These are phyloP conservation scores for Trichosanthes cucumerina DNA, from an alignment of 306 rosid species.

Conservation along the genomic window DNA sequence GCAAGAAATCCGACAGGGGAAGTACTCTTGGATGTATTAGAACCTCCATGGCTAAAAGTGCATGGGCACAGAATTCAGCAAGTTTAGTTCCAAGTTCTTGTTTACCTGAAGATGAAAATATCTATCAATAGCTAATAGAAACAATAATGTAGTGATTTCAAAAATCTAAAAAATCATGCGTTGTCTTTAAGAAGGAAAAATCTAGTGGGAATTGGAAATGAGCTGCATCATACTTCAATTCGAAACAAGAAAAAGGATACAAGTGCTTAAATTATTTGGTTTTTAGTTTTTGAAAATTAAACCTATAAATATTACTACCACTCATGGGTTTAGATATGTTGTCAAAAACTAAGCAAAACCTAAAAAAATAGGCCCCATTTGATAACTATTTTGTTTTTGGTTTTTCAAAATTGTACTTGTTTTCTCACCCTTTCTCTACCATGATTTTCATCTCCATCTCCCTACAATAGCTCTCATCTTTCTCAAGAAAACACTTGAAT, in stretches of 20 bases:
- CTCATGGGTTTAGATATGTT: too few species aligned
- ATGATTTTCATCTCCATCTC: too few species aligned
- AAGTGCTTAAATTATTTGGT: neutral
- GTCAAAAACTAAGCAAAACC: too few species aligned
- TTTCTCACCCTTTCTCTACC: too few species aligned
- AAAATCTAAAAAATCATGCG: neutral
- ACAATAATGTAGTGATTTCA: neutral
- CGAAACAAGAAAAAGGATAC: neutral
- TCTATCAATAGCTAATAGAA: neutral
- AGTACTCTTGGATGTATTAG: conserved; percentile 85
- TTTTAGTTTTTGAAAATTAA: too few species aligned
- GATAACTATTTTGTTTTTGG: too few species aligned
- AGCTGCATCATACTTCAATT: neutral
- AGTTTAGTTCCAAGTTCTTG: conserved; percentile 58
- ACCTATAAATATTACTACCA: too few species aligned
- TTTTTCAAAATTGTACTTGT: too few species aligned
- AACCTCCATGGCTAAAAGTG: conserved; percentile 74
- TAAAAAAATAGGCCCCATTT: too few species aligned
- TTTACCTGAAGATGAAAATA: conserved; percentile 45
- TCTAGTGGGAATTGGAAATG: neutral
- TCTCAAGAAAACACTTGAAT: too few species aligned
- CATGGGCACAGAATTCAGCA: conserved; percentile 72
- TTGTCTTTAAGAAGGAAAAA: too few species aligned
- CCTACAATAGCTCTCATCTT: too few species aligned
- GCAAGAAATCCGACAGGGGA: conserved; percentile 36